Conservation (phyloP, 2,329 filamentous ascomycete species). For the Xylariaceae sp. region DNA sequence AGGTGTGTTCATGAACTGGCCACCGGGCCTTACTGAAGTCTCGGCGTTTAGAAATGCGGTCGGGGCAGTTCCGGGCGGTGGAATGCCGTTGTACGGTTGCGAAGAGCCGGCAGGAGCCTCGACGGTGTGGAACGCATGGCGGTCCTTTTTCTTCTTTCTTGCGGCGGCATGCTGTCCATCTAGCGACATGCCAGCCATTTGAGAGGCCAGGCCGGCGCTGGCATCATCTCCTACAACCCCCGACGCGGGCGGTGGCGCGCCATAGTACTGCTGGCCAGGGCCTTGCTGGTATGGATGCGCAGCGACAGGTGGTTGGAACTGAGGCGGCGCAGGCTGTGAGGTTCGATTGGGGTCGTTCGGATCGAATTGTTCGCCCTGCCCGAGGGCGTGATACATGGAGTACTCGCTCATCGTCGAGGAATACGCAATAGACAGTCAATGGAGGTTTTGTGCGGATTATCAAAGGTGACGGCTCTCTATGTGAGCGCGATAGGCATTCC, state of each 20-base stretch:
- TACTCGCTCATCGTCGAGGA: conserved; percentile 47
- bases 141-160: conserved; percentile 85
- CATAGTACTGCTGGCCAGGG: conserved; percentile 39
- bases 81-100: conserved; percentile 65
- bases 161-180: conserved; percentile 46
- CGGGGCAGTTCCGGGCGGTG: conserved; percentile 50
- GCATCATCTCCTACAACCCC: conserved; percentile 39
- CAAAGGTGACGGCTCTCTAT: neutral
- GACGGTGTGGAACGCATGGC: conserved; percentile 85
- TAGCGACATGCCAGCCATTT: conserved; percentile 74
- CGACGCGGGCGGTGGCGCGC: conserved; percentile 31
- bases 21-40: conserved; percentile 39
- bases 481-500: conserved; percentile 1
- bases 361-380: conserved; percentile 50
- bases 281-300: conserved; percentile 50
- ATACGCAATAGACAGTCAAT: neutral
- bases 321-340: conserved; percentile 46
- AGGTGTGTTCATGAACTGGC: conserved; percentile 42
- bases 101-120: conserved; percentile 65
- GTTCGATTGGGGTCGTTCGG: conserved; percentile 50
- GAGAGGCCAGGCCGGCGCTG: conserved; percentile 52
- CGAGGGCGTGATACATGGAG: conserved; percentile 51
- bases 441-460: neutral
- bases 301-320: conserved; percentile 52
- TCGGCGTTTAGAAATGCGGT: conserved; percentile 56